Evolutionary conservation across 2,329 filamentous ascomycete genomes (phyloP).

Genomic region (Fusarium burgessii): DNA sequence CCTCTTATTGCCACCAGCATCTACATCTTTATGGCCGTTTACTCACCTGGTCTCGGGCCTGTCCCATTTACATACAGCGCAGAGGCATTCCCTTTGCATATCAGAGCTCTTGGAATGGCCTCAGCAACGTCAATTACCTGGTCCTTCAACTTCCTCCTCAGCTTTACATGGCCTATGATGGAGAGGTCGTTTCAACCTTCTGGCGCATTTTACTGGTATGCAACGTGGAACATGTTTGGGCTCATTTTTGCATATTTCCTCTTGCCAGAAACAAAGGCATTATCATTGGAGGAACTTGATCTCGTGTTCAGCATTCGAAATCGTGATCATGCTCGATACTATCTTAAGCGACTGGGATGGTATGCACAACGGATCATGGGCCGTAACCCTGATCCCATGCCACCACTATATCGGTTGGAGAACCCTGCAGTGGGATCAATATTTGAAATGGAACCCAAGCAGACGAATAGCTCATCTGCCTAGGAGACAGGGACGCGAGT

Average conservation of each 20-base stretch:
- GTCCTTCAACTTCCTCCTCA: conserved; percentile 50
- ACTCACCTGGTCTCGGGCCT: conserved; percentile 52
- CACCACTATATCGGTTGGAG: not conserved
- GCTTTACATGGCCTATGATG: conserved; percentile 51
- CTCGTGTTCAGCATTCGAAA: conserved; percentile 60
- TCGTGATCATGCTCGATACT: conserved; percentile 56
- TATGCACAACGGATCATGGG: conserved; percentile 12
- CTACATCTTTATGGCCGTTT: conserved; percentile 53
- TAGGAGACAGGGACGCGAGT: not conserved
- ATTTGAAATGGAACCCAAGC: not conserved
- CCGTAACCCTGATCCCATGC: not conserved
- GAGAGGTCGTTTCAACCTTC: conserved; percentile 43
- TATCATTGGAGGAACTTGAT: conserved; percentile 63
- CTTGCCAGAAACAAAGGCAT: conserved; percentile 63
- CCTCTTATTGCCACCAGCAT: conserved; percentile 49
- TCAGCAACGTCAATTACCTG: conserved; percentile 55
- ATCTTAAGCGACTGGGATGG: conserved; percentile 40
- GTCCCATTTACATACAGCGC: conserved; percentile 47
- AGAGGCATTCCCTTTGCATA: conserved; percentile 53
- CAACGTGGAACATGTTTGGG: conserved; percentile 50
- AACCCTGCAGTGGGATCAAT: not conserved
- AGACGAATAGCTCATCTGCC: not conserved
- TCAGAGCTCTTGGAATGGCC: conserved; percentile 54
- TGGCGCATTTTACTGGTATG: conserved; percentile 53
- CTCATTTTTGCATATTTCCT: conserved; percentile 62